These are phyloP conservation scores for Hypoxylon sp. DNA, from an alignment of 2,329 filamentous ascomycete species.

Conservation along the genomic window DNA sequence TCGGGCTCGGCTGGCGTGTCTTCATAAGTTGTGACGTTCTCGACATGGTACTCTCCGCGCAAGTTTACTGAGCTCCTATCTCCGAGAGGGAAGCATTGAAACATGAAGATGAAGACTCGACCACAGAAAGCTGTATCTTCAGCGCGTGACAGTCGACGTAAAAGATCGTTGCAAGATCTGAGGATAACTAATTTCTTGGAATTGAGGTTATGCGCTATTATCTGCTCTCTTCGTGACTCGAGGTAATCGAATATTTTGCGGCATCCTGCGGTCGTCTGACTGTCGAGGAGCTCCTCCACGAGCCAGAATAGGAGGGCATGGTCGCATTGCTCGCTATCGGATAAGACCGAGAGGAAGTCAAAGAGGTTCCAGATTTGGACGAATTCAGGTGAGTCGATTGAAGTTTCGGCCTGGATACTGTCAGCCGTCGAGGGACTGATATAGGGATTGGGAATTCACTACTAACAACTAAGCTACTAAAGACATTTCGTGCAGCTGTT, in stretches of 20 bases:
- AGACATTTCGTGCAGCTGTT: conserved; percentile 84
- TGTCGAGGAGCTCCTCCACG: conserved; percentile 94
- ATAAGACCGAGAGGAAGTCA: conserved; percentile 90
- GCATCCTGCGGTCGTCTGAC: conserved; percentile 93
- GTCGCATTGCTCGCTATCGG: conserved; percentile 84
- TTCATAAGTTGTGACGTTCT: conserved; percentile 92
- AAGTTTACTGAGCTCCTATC: conserved; percentile 98
- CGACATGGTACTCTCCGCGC: conserved; percentile 93
- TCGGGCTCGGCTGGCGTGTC: conserved; percentile 61
- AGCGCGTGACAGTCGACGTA: conserved; percentile 93
- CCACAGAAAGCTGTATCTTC: conserved; percentile 98
- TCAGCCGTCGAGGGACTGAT: conserved; percentile 51
- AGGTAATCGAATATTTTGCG: conserved; percentile 94
- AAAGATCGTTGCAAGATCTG: conserved; percentile 93
- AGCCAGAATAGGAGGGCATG: conserved; percentile 89
- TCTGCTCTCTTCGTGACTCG: conserved; percentile 90
- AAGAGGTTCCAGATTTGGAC: conserved; percentile 93
- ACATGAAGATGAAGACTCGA: conserved; percentile 97
- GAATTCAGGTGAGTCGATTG: conserved; percentile 84
- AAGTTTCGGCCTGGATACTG: conserved; percentile 73
- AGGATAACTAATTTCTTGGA: conserved; percentile 91
- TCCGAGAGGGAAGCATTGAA: conserved; percentile 95
- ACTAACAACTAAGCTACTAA: conserved; percentile 83
- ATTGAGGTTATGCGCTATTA: conserved; percentile 84
- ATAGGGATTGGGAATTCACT: conserved; percentile 6